phyloP scores from a whole-genome alignment of 768 basidiomycete species.

The Termitomyces sp. region DNA sequence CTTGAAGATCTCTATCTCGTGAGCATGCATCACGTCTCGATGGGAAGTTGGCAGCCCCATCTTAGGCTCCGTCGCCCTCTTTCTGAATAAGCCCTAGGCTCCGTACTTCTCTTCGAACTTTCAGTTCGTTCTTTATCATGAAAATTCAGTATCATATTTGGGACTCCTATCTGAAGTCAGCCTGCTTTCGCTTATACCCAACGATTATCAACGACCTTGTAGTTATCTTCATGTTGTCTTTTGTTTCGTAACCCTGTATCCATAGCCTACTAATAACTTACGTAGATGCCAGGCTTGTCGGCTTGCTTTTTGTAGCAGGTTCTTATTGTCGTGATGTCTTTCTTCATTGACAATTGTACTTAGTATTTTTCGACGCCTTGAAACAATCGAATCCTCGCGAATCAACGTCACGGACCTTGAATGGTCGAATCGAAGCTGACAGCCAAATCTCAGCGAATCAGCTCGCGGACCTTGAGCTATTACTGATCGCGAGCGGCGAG shows the following conservation, averaged over 20 bases:
- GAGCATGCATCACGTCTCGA: constrained; percentile 77
- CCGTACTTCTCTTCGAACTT: neutral
- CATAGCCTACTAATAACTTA: constrained; percentile 3
- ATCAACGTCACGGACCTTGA: neutral
- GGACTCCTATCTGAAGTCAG: neutral
- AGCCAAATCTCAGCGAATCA: too few relatives aligned
- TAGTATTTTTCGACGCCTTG: neutral
- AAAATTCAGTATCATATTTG: neutral
- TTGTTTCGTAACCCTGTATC: constrained; percentile 5
- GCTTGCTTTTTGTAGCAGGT: neutral
- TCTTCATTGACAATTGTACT: neutral
- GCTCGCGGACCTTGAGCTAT: too few relatives aligned
- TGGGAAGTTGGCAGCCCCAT: constrained; percentile 81
- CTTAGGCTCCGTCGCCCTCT: constrained; percentile 48
- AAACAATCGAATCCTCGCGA: neutral
- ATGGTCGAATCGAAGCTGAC: too few relatives aligned
- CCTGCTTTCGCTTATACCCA: neutral
- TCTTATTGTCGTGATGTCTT: neutral
- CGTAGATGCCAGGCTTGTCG: neutral
- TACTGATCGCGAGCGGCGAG: neutral
- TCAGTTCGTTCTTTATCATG: neutral
- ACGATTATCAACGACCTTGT: neutral
- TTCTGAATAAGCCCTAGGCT: neutral
- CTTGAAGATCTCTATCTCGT: constrained; percentile 68
- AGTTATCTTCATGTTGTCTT: neutral